phyloP scores from a whole-genome alignment of 73 alveolate species.

The Halteria grandinella region DNA sequence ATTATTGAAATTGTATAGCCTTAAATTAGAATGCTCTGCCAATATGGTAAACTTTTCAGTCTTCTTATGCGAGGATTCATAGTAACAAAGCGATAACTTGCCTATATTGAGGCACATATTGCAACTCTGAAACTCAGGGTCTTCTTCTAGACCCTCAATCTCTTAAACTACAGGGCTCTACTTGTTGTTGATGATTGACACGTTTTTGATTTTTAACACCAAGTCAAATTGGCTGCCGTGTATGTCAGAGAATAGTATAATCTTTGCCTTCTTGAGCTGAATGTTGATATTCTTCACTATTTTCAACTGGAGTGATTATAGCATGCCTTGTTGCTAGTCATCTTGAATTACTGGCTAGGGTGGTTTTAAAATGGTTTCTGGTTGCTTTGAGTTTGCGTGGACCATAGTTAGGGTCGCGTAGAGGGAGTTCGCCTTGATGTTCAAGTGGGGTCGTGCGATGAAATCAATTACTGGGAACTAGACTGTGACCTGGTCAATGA shows the following conservation, averaged over 20 bases:
- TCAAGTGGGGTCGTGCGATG: conserved; percentile 29
- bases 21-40: background rate
- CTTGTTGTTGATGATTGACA: conserved; percentile 14
- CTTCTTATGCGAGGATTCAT: conserved; percentile 11
- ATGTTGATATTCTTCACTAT: conserved; percentile 25
- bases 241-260: conserved; percentile 17
- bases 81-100: background rate
- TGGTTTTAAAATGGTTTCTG: background rate
- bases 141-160: background rate
- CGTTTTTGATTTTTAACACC: conserved; percentile 27
- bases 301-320: conserved; percentile 6
- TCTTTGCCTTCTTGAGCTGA: conserved; percentile 19
- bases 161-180: conserved; percentile 8
- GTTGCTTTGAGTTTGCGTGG: background rate
- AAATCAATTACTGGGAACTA: conserved; percentile 33
- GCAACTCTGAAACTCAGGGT: conserved; percentile 6
- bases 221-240: conserved; percentile 42
- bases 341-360: background rate
- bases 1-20: conserved; percentile 1
- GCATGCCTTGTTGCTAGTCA: conserved; percentile 16
- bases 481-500: conserved; percentile 20
- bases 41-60: conserved; percentile 15
- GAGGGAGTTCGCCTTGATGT: conserved; percentile 26
- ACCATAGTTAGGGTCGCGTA: conserved; percentile 35
- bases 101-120: conserved; percentile 4